phyloP scores from a whole-genome alignment of 768 basidiomycete genomes.

The Rhizopogon vulgaris region DNA sequence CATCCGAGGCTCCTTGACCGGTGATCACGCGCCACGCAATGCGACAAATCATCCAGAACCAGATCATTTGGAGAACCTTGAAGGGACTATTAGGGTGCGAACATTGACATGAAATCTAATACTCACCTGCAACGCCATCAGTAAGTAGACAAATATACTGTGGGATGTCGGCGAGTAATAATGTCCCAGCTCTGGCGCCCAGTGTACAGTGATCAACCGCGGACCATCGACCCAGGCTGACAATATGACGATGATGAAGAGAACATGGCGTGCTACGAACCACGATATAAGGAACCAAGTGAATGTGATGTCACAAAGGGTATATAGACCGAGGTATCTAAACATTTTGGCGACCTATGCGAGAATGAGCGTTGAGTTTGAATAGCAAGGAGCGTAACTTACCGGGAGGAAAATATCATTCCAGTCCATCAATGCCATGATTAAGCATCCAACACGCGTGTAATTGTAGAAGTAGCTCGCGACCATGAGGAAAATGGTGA shows the following conservation, averaged over 20 bases:
- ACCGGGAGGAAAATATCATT: slow-evolving; percentile 92
- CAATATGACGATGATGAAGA: slow-evolving; percentile 69
- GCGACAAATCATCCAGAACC: slow-evolving; percentile 83
- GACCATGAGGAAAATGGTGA: slow-evolving; percentile 75
- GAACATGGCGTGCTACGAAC: slow-evolving; percentile 83
- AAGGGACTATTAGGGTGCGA: slow-evolving; percentile 2
- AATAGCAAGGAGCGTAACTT: slow-evolving; percentile 27
- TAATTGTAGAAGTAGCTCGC: slow-evolving; percentile 77
- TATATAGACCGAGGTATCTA: slow-evolving; percentile 68
- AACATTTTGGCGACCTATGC: slow-evolving; percentile 87
- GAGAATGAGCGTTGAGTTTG: background rate
- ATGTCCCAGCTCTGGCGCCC: slow-evolving; percentile 52
- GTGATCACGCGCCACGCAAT: slow-evolving; percentile 77
- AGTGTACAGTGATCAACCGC: slow-evolving; percentile 42
- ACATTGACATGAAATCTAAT: background rate
- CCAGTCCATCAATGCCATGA: slow-evolving; percentile 91
- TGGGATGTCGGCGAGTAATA: slow-evolving; percentile 46
- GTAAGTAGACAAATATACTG: slow-evolving; percentile 44
- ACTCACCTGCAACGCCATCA: slow-evolving; percentile 59
- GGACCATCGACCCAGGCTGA: slow-evolving; percentile 51
- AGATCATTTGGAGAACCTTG: slow-evolving; percentile 69
- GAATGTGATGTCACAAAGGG: slow-evolving; percentile 70
- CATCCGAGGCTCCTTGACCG: slow-evolving; percentile 75
- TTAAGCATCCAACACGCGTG: slow-evolving; percentile 83
- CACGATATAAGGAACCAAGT: slow-evolving; percentile 82